Conservation (phyloP, 805 yeast genomes). For the Lachancea lanzarotensis region DNA sequence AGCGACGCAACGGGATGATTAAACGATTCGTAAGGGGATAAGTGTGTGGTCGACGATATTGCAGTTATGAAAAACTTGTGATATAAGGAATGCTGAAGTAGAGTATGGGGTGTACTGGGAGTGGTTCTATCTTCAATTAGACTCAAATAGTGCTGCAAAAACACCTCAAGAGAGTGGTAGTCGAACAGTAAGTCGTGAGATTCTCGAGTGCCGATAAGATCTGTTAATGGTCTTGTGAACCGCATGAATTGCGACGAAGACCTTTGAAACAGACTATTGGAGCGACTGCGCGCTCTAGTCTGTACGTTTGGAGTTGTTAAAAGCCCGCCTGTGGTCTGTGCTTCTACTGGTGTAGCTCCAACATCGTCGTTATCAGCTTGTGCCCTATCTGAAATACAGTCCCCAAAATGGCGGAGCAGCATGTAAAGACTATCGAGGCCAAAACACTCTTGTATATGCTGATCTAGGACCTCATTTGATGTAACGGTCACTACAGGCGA, state of each 20-base stretch:
- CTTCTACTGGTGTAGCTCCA: not conserved
- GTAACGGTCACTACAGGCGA: conserved; percentile 32
- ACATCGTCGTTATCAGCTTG: conserved; percentile 13
- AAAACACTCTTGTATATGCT: conserved; percentile 23
- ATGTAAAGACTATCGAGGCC: conserved; percentile 27
- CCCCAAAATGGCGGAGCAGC: conserved; percentile 30
- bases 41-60: conserved; percentile 49
- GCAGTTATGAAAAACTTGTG: conserved; percentile 49
- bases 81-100: conserved; percentile 45
- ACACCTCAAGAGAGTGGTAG: conserved; percentile 34
- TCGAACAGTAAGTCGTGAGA: conserved; percentile 27
- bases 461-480: conserved; percentile 26
- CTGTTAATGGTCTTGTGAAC: conserved; percentile 39
- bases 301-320: not conserved
- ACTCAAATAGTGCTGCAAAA: conserved; percentile 30
- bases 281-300: conserved; percentile 21
- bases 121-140: conserved; percentile 23
- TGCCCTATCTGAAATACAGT: conserved; percentile 31
- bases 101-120: conserved; percentile 24
- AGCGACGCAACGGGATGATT: conserved; percentile 80
- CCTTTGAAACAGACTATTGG: conserved; percentile 30
- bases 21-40: conserved; percentile 77
- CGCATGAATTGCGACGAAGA: conserved; percentile 41
- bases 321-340: not conserved
- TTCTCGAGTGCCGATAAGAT: conserved; percentile 26